phyloP scores from a whole-genome alignment of 768 basidiomycete species.

The Panaeolus papilionaceus region DNA sequence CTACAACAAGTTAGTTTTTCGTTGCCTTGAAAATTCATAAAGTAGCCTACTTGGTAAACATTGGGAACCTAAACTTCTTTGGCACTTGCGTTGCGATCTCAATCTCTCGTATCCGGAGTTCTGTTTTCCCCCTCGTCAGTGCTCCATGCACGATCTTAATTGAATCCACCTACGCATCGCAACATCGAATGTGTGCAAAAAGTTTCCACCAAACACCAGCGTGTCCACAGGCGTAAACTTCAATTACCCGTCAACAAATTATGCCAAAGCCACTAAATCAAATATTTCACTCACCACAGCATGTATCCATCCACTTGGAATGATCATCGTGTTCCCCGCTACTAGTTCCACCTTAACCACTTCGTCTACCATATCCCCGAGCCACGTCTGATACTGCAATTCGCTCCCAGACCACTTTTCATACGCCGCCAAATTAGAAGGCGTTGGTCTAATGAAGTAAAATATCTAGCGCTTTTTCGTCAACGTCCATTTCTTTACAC shows the following conservation, averaged over 20 bases:
- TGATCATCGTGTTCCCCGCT: conserved; percentile 89
- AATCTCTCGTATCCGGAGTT: conserved; percentile 88
- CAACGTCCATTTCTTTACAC: conserved; percentile 14
- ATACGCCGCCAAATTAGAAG: conserved; percentile 86
- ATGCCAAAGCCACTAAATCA: background rate
- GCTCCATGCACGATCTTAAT: background rate
- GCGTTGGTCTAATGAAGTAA: conserved; percentile 93
- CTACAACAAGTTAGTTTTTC: conserved; percentile 42
- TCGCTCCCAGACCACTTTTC: conserved; percentile 95
- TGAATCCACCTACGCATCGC: conserved; percentile 68
- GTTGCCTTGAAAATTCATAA: background rate
- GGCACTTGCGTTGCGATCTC: conserved; percentile 94
- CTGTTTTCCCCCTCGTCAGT: conserved; percentile 44
- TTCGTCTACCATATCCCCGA: conserved; percentile 92
- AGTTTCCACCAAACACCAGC: conserved; percentile 97
- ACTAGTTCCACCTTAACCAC: conserved; percentile 84
- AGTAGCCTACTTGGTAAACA: conserved; percentile 69
- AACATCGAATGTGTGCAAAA: conserved; percentile 92
- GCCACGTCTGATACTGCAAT: conserved; percentile 85
- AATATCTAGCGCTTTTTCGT: conserved; percentile 64
- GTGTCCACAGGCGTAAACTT: conserved; percentile 93
- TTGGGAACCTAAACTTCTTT: conserved; percentile 88
- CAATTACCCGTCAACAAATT: conserved; percentile 19
- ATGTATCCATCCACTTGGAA: conserved; percentile 98
- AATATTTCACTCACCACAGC: conserved; percentile 73